phyloP scores from a whole-genome alignment of 352 stramenopile species.

The Globisporangium paroecandrum region DNA sequence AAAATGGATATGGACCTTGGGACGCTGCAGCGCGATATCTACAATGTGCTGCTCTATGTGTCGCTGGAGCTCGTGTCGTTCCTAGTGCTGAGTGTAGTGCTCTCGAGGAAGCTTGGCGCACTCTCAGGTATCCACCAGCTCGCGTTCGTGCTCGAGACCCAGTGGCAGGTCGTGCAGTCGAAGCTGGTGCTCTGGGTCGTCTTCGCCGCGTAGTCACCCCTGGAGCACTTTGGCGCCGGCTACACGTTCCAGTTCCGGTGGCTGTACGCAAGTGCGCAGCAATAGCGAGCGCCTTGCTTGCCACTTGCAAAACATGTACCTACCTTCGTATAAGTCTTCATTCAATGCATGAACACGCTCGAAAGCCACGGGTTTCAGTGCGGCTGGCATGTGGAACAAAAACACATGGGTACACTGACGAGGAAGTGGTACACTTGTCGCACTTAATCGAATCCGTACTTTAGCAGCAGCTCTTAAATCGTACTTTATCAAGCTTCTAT shows the following conservation, averaged over 20 bases:
- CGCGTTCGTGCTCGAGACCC: slow-evolving; percentile 31
- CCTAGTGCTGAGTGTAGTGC: slow-evolving; percentile 12
- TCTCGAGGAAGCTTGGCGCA: slow-evolving; percentile 14
- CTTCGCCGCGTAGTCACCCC: slow-evolving; percentile 22
- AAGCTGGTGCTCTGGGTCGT: slow-evolving; percentile 39
- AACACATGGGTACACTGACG: too few relatives aligned
- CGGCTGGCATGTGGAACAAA: too few relatives aligned
- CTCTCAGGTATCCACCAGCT: slow-evolving; percentile 18
- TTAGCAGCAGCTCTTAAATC: too few relatives aligned
- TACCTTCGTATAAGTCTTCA: neutral
- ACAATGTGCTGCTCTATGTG: slow-evolving; percentile 22
- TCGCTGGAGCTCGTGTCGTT: slow-evolving; percentile 20
- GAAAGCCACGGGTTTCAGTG: too few relatives aligned
- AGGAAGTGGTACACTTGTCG: neutral
- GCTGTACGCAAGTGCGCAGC: neutral
- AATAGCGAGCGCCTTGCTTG: neutral
- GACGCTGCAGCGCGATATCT: neutral
- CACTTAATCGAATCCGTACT: neutral
- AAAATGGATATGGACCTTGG: neutral
- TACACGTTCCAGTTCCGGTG: slow-evolving; percentile 6
- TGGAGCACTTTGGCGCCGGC: slow-evolving; percentile 29
- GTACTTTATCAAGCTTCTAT: neutral
- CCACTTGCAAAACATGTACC: too few relatives aligned
- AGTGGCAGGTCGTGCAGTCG: slow-evolving; percentile 25
- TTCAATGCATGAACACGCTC: too few relatives aligned